A percentile compares a stretch with the other conserved stretches of the same genome.
Evolutionary conservation across 2,329 filamentous ascomycete species (phyloP).

Genomic region (Beauveria caledonica): DNA sequence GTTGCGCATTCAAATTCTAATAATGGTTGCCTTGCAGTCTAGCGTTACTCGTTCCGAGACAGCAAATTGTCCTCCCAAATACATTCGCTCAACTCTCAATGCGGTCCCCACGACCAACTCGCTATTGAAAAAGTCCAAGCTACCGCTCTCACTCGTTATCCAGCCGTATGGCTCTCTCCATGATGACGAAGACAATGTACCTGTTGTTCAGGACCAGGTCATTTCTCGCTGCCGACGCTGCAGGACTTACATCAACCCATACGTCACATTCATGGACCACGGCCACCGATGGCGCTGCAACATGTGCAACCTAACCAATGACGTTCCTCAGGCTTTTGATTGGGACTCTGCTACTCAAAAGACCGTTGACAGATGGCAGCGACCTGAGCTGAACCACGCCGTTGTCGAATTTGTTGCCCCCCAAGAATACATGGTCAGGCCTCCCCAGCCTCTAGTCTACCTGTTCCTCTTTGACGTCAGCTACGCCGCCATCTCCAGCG

Average conservation of each 20-base stretch:
- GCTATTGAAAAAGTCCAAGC: slow-evolving; percentile 89
- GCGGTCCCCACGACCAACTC: slow-evolving; percentile 87
- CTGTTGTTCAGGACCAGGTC: slow-evolving; percentile 90
- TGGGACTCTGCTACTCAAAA: slow-evolving; percentile 93
- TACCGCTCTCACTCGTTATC: slow-evolving; percentile 92
- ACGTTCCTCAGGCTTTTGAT: slow-evolving; percentile 97
- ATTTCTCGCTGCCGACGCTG: slow-evolving; percentile 95
- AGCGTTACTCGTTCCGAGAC: slow-evolving; percentile 85
- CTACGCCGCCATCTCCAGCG: slow-evolving; percentile 80
- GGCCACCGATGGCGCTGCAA: slow-evolving; percentile 98
- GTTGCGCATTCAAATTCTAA: slow-evolving; percentile 27
- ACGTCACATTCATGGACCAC: slow-evolving; percentile 91
- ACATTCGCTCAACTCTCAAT: slow-evolving; percentile 90
- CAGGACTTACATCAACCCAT: slow-evolving; percentile 95
- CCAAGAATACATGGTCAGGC: slow-evolving; percentile 98
- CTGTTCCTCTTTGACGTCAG: slow-evolving; percentile 94
- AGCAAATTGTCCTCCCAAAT: slow-evolving; percentile 89
- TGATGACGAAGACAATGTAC: slow-evolving; percentile 84
- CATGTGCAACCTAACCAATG: slow-evolving; percentile 98
- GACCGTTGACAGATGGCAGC: slow-evolving; percentile 83
- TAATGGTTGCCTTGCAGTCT: slow-evolving; percentile 43
- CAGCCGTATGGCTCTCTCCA: slow-evolving; percentile 92
- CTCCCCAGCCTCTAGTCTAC: slow-evolving; percentile 90
- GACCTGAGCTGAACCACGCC: slow-evolving; percentile 88
- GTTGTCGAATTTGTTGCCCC: slow-evolving; percentile 96